Evolutionary conservation across 306 rosid genomes (phyloP).

Genomic region (Cicer pinnatifidum): DNA sequence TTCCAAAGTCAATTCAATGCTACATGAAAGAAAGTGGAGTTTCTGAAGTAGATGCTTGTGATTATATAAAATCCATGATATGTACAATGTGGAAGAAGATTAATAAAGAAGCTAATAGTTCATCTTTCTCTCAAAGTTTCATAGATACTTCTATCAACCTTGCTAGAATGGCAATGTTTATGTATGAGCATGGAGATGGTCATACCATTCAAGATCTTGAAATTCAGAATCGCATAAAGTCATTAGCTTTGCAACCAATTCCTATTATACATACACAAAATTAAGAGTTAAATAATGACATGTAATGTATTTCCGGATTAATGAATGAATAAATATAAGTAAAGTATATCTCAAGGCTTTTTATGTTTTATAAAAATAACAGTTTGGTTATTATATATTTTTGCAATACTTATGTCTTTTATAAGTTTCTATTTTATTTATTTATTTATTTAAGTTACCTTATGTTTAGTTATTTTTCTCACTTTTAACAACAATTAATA

Average conservation of each 20-base stretch:
- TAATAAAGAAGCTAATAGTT: not conserved
- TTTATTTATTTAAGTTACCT: too few species aligned
- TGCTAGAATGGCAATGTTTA: constrained; percentile 34
- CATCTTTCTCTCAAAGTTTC: constrained; percentile 30
- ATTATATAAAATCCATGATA: constrained; percentile 28
- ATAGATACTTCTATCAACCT: not conserved
- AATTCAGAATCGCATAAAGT: not conserved
- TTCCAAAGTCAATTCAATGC: constrained; percentile 46
- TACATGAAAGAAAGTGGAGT: constrained; percentile 38
- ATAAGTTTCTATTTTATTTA: too few species aligned
- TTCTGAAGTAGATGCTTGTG: constrained; percentile 38
- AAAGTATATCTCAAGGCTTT: too few species aligned
- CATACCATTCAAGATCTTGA: constrained; percentile 14
- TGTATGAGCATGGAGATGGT: constrained; percentile 35
- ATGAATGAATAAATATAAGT: too few species aligned
- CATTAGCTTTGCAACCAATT: not conserved
- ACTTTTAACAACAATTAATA: too few species aligned
- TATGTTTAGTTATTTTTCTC: too few species aligned
- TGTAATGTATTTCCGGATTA: too few species aligned
- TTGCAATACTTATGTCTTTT: too few species aligned
- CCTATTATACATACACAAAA: not conserved
- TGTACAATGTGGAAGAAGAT: constrained; percentile 7
- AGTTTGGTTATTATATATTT: too few species aligned
- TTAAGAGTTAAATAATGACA: too few species aligned
- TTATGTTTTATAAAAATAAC: too few species aligned